Evolutionary conservation across 2,329 filamentous ascomycete species (phyloP), one percentile per base, ranked within the genome.

Genomic region (Ophiostoma triangulosporum): DNA sequence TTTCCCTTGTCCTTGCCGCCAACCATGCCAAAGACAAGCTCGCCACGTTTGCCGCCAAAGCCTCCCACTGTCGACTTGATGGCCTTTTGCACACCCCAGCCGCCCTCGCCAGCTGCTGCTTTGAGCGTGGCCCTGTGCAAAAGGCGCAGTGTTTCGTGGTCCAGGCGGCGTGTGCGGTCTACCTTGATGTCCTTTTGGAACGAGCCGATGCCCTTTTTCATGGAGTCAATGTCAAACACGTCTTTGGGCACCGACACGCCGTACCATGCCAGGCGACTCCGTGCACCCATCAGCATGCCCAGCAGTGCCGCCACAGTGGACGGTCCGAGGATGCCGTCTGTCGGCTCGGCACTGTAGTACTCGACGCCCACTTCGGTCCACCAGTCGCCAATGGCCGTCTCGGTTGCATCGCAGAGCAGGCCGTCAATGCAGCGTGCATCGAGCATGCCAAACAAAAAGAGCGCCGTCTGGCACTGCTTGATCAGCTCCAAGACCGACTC

Each of bases 11-110:
- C 89, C 48, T 84, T 82, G 26, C 86, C 82, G 36, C 83, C 86
- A 6, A 95, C 89, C 74, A 95, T 94, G n/a, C 88, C 90, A 73
- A 95, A 88, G 48, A 96, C 84, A 70, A 96, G 86, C 66, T 96
- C 91, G 48, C 90, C 90, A 52, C 91, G 84, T 65, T 96, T 95
- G 14, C 93, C 91, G 60, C 88, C 88, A 36, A 98, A 80, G 67
- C 96, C 93, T 17, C 86, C 89, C 48, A 97, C 86, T 0, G 91
- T 96, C 3, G 88, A 95, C 65, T 97, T 97, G 62, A 98, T 88
- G 17, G 91, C 90, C 62, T 88, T 84, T 50, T 89, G 87, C n/a
- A 94, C 87, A 15, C 84, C 86, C 88, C 91, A 96, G 3, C 86
- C 86, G 1, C 85, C 86, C 64, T 96, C 89, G 32, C 88, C 85